These are phyloP conservation scores for Trichoderma hamatum DNA, from an alignment of 2,329 filamentous ascomycete genomes.

Conservation along the genomic window DNA sequence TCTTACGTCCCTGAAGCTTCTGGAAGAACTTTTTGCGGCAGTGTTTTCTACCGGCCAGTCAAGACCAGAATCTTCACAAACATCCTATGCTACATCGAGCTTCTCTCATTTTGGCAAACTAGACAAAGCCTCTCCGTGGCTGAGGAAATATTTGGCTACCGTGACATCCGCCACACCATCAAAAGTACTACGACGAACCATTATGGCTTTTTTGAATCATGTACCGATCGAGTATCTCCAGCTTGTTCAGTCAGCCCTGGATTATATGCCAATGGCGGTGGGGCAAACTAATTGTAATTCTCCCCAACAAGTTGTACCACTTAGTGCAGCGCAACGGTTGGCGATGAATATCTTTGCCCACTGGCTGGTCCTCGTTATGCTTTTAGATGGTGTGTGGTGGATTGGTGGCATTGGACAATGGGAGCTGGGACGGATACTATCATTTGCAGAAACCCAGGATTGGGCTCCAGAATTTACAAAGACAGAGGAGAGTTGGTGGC, in stretches of 20 bases:
- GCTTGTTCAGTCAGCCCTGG: slow-evolving; percentile 22
- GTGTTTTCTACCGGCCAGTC: background rate
- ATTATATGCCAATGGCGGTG: background rate
- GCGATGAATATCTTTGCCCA: slow-evolving; percentile 20
- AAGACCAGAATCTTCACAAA: background rate
- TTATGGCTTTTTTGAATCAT: slow-evolving; percentile 11
- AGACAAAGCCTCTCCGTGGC: slow-evolving; percentile 17
- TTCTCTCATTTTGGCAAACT: background rate
- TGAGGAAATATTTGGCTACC: background rate
- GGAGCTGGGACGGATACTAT: slow-evolving; percentile 8
- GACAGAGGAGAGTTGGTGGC: slow-evolving; percentile 4
- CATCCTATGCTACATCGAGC: background rate
- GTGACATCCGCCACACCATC: slow-evolving; percentile 13
- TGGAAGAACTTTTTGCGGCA: background rate
- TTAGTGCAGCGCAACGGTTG: background rate
- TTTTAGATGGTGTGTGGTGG: slow-evolving; percentile 21
- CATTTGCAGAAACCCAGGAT: background rate
- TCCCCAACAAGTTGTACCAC: background rate
- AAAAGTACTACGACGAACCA: background rate
- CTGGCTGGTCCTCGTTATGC: slow-evolving; percentile 19
- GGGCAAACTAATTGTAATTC: background rate
- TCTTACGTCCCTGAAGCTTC: slow-evolving; percentile 4
- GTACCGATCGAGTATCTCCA: slow-evolving; percentile 15
- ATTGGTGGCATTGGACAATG: slow-evolving; percentile 18
- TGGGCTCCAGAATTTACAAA: background rate